Percentiles rank a stretch among this genome's conserved stretches.
These are phyloP conservation scores for Rhodotorula sp. DNA, from an alignment of 1,284 basidiomycete species.

Conservation along the genomic window DNA sequence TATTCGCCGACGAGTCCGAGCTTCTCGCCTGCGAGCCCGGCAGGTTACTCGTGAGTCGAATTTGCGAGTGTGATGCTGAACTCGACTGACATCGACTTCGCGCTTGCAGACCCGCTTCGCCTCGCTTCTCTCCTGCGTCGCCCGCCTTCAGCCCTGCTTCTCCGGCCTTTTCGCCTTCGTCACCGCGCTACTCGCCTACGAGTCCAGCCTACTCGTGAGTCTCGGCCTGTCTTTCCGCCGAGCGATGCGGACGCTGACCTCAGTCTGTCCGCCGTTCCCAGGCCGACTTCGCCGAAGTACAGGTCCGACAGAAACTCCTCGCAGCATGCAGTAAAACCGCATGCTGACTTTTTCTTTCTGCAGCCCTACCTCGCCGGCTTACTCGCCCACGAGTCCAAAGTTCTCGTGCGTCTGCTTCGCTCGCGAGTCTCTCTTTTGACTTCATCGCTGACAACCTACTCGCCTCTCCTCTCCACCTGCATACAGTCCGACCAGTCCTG, in stretches of 20 bases:
- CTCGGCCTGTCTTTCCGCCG: neutral
- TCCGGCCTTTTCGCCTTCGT: constrained; percentile 24
- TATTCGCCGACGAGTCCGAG: constrained; percentile 76
- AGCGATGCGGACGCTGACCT: neutral
- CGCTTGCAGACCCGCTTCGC: constrained; percentile 7
- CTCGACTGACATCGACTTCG: neutral
- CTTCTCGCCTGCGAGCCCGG: constrained; percentile 10
- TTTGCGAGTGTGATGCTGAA: neutral
- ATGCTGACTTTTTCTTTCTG: constrained; percentile 8
- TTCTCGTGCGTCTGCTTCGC: neutral
- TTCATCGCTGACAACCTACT: neutral
- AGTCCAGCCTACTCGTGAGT: constrained; percentile 5
- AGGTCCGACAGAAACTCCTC: neutral
- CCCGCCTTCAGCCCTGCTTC: constrained; percentile 21
- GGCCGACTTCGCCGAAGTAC: constrained; percentile 2
- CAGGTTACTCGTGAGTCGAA: neutral
- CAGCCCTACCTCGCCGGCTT: constrained; percentile 51
- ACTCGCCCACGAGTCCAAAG: constrained; percentile 75
- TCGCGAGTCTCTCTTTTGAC: constrained; percentile 13
- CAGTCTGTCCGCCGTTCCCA: neutral
- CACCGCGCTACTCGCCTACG: constrained; percentile 24
- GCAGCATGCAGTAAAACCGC: neutral
- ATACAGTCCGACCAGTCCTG: neutral
- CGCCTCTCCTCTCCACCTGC: neutral
- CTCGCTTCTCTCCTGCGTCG: constrained; percentile 41